phyloP scores from a whole-genome alignment of 225 moss, liverwort and hornwort genomes.

The Bryoerythrophyllum caledonicum region DNA sequence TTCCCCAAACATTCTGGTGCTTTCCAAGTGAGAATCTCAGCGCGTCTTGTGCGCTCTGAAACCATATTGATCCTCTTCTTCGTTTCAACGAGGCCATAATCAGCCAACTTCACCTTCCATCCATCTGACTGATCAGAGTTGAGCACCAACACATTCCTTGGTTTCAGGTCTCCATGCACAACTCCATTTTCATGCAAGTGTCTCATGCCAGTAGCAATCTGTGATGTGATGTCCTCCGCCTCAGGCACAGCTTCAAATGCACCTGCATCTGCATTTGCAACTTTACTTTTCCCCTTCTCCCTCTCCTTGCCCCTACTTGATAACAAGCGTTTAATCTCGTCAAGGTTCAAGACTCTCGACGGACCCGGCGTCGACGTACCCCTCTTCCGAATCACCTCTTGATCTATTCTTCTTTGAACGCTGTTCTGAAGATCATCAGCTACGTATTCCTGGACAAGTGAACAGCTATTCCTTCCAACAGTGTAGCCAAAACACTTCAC shows the following conservation, averaged over 20 bases:
- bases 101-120: background rate
- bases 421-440: slow-evolving; percentile 1
- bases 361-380: background rate
- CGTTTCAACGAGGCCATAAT: slow-evolving; percentile 5
- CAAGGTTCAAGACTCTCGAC: background rate
- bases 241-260: background rate
- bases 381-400: background rate
- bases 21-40: background rate
- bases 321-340: background rate
- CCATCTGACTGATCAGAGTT: background rate
- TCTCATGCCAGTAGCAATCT: background rate
- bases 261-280: background rate
- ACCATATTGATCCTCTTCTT: background rate
- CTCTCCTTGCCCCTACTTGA: background rate
- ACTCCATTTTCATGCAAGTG: slow-evolving; percentile 5
- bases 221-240: background rate
- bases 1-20: background rate
- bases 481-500: slow-evolving; percentile 16
- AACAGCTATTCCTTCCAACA: slow-evolving; percentile 5
- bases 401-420: background rate
- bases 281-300: background rate
- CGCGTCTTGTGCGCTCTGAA: background rate
- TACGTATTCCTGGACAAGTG: slow-evolving; percentile 16
- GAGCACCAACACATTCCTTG: background rate
- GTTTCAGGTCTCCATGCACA: slow-evolving; percentile 21